These are phyloP conservation scores for Tolypocladium tundrense DNA, from an alignment of 2,329 filamentous ascomycete species.

Conservation along the genomic window DNA sequence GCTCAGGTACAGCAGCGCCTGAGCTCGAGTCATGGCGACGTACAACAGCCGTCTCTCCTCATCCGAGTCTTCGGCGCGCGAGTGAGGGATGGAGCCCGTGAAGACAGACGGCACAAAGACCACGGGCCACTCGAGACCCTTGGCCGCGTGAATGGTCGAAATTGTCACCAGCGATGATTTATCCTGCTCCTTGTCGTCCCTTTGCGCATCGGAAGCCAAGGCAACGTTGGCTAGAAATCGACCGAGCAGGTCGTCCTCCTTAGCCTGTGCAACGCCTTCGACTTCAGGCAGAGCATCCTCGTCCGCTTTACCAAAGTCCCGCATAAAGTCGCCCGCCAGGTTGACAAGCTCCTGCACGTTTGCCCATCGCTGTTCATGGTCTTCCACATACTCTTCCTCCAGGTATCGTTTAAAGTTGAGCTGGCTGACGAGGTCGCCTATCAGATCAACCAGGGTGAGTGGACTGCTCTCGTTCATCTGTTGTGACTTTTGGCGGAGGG, in stretches of 20 bases:
- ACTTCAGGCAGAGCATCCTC: constrained; percentile 55
- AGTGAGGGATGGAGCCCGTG: constrained; percentile 83
- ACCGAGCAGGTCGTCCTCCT: constrained; percentile 54
- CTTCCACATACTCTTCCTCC: constrained; percentile 58
- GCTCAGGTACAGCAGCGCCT: constrained; percentile 78
- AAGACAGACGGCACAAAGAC: constrained; percentile 90
- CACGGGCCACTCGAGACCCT: constrained; percentile 92
- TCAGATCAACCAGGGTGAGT: constrained; percentile 33
- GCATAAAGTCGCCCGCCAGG: constrained; percentile 63
- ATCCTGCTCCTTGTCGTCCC: constrained; percentile 46
- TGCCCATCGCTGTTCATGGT: constrained; percentile 70
- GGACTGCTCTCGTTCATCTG: constrained; percentile 15
- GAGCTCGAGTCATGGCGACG: constrained; percentile 91
- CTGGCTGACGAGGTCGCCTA: constrained; percentile 48
- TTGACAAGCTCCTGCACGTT: constrained; percentile 83
- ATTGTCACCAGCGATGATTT: constrained; percentile 65
- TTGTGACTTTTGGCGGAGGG: constrained; percentile 18
- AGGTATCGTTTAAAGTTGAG: constrained; percentile 68
- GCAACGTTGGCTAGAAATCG: constrained; percentile 85
- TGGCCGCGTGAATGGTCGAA: constrained; percentile 92
- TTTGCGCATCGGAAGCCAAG: constrained; percentile 69
- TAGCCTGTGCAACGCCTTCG: constrained; percentile 58
- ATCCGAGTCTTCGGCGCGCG: constrained; percentile 70
- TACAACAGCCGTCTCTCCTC: constrained; percentile 87
- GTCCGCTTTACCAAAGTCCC: constrained; percentile 29